These are phyloP conservation scores for Solanum megistacrolobum DNA, from an alignment of 257 asterid species.

Conservation along the genomic window DNA sequence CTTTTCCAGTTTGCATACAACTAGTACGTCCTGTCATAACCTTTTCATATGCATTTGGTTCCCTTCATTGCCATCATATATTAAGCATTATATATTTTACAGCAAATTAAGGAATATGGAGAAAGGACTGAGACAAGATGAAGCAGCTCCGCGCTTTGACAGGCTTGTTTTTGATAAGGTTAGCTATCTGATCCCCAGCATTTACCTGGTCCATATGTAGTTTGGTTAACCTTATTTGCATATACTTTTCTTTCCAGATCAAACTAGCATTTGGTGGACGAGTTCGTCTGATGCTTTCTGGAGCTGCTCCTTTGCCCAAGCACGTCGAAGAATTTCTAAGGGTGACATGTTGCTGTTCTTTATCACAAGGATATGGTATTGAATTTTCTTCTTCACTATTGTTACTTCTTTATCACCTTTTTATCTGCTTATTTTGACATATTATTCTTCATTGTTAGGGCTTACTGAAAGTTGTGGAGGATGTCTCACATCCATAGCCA, in stretches of 20 bases:
- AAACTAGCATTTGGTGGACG: slow-evolving; percentile 90
- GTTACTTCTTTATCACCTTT: background rate
- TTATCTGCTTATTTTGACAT: background rate
- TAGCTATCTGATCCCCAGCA: background rate
- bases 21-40: slow-evolving; percentile 35
- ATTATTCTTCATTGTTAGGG: slow-evolving; percentile 20
- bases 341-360: slow-evolving; percentile 69
- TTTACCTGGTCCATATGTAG: background rate
- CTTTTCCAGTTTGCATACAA: slow-evolving; percentile 65
- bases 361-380: slow-evolving; percentile 91
- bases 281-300: slow-evolving; percentile 79
- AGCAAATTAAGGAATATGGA: slow-evolving; percentile 81
- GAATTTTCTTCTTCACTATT: background rate
- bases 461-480: slow-evolving; percentile 84
- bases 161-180: slow-evolving; percentile 81
- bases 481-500: slow-evolving; percentile 71
- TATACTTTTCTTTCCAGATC: slow-evolving; percentile 26
- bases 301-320: slow-evolving; percentile 90
- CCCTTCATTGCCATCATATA: background rate
- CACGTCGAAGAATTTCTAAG: slow-evolving; percentile 87
- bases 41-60: background rate
- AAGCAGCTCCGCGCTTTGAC: slow-evolving; percentile 83
- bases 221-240: background rate
- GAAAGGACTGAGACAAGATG: slow-evolving; percentile 72
- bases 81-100: background rate